Base-by-base conservation (phyloP, 352 stramenopile genomes). In the Globisporangium spiculum region DNA sequence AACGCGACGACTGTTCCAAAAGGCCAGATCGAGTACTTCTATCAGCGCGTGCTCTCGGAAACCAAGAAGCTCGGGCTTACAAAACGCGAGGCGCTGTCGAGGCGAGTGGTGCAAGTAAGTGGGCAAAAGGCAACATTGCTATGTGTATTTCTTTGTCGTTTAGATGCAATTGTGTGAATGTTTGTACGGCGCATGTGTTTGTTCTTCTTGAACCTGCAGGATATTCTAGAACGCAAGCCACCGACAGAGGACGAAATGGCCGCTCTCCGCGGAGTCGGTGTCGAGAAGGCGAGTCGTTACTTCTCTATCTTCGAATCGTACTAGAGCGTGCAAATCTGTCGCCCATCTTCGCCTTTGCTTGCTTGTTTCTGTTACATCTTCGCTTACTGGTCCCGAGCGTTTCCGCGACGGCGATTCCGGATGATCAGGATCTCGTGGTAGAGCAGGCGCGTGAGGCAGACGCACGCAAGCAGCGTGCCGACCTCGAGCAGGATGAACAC, bases 401-500 rank as follows among this genome's bases (percentile, higher is more conserved):
- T 69, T 63, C 65, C 69, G 66, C 41, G 66, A 22, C 74, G 72
- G 9, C 76, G 74, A 66, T 68, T 73, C 16, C 74, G 78, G 57
- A 92, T 86, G 66, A 88, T 67, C 22, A 84, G 61, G 5, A 92
- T 57, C 65, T 94, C 86, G 53, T 91, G 83, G 55, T 90, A 90
- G 7, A 93, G 65, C 12, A 94, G 73, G 1, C 76, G 83, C 5
- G 72, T 75, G 18, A 94, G 78, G 57, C 83, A 94, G 12, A 91
- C 65, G 26, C 83, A 92, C 26, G 84, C 83, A 14, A 93, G 70
- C 9, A 89, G 53, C 4, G 82, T 90, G 1, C 84, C 84, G 9
- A 82, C 74, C 36, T 93, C 79, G 2, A 94, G 75, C 14, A 92
- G 55, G 24, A 90, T 66, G 60, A 94, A 94, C 0, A 93, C 84